phyloP scores from a whole-genome alignment of 768 basidiomycete species.

The Mycena indigotica region DNA sequence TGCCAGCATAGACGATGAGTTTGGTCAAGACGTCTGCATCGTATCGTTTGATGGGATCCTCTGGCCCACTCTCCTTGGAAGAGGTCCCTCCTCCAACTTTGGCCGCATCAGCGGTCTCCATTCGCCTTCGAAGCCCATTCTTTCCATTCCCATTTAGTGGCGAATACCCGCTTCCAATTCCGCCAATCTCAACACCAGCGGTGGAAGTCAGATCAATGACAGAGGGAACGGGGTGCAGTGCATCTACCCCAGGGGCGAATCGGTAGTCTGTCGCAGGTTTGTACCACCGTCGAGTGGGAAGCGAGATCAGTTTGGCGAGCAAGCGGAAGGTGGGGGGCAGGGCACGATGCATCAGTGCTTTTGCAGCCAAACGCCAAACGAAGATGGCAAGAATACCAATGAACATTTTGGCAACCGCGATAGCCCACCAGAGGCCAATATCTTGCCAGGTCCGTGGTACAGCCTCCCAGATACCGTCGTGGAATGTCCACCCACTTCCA shows the following conservation, averaged over 20 bases:
- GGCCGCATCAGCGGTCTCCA: conserved; percentile 26
- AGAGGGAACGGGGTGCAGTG: conserved; percentile 76
- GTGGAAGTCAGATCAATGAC: conserved; percentile 76
- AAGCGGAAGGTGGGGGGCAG: conserved; percentile 86
- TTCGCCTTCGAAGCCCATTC: conserved; percentile 12
- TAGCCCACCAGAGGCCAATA: conserved; percentile 46
- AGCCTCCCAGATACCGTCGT: conserved; percentile 35
- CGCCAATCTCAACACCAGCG: conserved; percentile 47
- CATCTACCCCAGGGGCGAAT: conserved; percentile 55
- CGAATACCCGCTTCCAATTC: conserved; percentile 43
- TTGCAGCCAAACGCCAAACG: conserved; percentile 85
- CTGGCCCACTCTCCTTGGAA: conserved; percentile 42
- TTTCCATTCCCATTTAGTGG: conserved; percentile 25
- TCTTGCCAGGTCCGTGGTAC: conserved; percentile 42
- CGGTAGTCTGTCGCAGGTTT: conserved; percentile 89
- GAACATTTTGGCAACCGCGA: conserved; percentile 50
- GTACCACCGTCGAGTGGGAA: conserved; percentile 88
- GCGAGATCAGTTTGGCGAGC: conserved; percentile 62
- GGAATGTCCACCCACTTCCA: conserved; percentile 50
- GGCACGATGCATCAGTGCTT: conserved; percentile 68
- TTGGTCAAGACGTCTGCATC: conserved; percentile 59
- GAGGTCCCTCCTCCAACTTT: conserved; percentile 30
- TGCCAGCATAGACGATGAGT: conserved; percentile 87
- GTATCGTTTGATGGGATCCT: conserved; percentile 57
- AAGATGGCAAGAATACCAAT: conserved; percentile 81